Evolutionary conservation across 2,329 filamentous ascomycete species (phyloP).

Genomic region (Dactylellina drechsleri): DNA sequence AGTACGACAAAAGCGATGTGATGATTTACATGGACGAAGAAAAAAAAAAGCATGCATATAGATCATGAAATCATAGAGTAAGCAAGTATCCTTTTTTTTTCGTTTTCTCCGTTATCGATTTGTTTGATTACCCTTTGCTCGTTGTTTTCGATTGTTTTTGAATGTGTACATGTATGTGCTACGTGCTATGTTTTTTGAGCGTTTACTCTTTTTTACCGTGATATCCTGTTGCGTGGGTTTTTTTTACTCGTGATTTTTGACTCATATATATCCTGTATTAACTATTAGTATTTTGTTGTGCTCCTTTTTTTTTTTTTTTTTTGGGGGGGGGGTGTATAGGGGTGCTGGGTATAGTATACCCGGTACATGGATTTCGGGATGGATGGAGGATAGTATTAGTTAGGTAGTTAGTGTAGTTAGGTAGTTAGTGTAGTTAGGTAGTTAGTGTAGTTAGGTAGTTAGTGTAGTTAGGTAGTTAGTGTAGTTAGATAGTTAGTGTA

Average conservation of each 20-base stretch:
- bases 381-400: too few species aligned
- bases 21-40: constrained; percentile 14
- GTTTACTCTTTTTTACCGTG: constrained; percentile 26
- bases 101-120: constrained; percentile 11
- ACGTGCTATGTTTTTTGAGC: constrained; percentile 42
- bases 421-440: too few species aligned
- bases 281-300: constrained; percentile 2
- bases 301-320: background rate
- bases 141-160: background rate
- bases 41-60: constrained; percentile 29
- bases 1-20: constrained; percentile 22
- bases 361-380: background rate
- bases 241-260: background rate
- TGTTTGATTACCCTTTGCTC: constrained; percentile 10
- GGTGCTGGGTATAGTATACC: constrained; percentile 6
- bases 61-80: constrained; percentile 44
- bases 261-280: constrained; percentile 14
- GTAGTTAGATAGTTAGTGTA: too few species aligned
- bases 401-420: too few species aligned
- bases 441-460: too few species aligned
- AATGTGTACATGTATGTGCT: constrained; percentile 5
- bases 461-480: too few species aligned
- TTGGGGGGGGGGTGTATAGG: background rate
- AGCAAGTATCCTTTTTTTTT: constrained; percentile 23
- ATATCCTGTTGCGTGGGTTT: constrained; percentile 33